A percentile compares a stretch with the other conserved stretches of the same genome.
These are phyloP conservation scores for Candolleomyces eurysporus DNA, from an alignment of 768 basidiomycete genomes.

Conservation along the genomic window DNA sequence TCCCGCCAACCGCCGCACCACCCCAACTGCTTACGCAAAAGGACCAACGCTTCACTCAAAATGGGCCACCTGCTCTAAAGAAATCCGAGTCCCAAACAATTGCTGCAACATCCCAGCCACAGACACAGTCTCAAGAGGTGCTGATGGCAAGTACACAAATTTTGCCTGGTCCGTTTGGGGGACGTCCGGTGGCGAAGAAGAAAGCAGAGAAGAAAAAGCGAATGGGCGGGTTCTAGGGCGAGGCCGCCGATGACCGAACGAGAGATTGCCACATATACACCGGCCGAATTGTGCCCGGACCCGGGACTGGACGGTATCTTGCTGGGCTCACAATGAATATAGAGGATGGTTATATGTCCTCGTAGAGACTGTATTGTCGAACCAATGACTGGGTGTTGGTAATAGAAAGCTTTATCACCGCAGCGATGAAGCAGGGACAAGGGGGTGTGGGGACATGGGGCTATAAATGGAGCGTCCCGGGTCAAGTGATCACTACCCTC, in stretches of 20 bases:
- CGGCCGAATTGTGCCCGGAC: too few species aligned
- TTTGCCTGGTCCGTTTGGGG: conserved; percentile 69
- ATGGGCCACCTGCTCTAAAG: neutral
- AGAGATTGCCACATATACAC: too few species aligned
- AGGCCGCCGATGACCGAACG: too few species aligned
- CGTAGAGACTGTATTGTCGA: too few species aligned
- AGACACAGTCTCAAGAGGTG: conserved; percentile 34
- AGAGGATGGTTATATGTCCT: too few species aligned
- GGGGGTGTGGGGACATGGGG: neutral
- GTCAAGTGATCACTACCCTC: conserved; percentile 12
- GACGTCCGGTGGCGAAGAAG: conserved; percentile 46
- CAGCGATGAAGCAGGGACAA: neutral
- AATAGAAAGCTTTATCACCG: too few species aligned
- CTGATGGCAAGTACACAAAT: conserved; percentile 64
- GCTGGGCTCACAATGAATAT: too few species aligned
- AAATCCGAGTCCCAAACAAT: conserved; percentile 8
- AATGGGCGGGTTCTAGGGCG: conserved; percentile 64
- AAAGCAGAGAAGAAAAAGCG: conserved; percentile 66
- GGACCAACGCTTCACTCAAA: neutral
- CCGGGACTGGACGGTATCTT: too few species aligned
- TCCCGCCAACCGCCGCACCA: neutral
- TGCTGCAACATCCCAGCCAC: neutral
- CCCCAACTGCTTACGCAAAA: neutral
- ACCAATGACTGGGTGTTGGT: too few species aligned
- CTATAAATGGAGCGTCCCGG: conserved; percentile 3